Evolutionary conservation across 164 flowering plant species (phyloP), one percentile per base, ranked within the genome.

Genomic region (Brasenia schreberi): DNA sequence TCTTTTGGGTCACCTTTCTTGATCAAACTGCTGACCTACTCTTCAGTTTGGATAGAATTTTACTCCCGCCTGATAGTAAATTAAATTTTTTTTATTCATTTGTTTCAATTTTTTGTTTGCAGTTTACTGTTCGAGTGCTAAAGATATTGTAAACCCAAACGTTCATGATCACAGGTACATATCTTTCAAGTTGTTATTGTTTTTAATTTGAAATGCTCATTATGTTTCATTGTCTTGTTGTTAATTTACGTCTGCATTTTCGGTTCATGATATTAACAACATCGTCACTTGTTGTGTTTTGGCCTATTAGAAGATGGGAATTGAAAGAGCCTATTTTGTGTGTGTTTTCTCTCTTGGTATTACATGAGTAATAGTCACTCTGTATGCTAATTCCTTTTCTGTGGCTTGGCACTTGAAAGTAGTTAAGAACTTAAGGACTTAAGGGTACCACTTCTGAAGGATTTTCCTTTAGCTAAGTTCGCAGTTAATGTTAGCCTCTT

Each of bases 161-260:
- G 67, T 77, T 19, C 75, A 74, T 59, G 80, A 74, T 49, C 73
- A 70, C 5, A 77, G 80, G 80, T 77, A 45, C 5, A 7, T 49
- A 64, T 5, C 16, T 27, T 27, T 62, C 27, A 23, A 23, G 53
- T 42, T 18, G 53, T 42, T 18, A 10, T 18, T 67, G 43, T 53
- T 42, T 19, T 18, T 58, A 49, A 59, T 33, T 27, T 49, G 18
- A 6, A 5, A 6, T 4, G 59, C 19, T 18, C 12, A 7, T 49
- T 44, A 65, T 65, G 18, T 18, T 52, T 19, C 9, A 7, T 65
- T 9, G 11, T 18, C 14, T 19, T 9, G 23, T 6, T 7, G n/a
- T 49, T 45, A 18, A 12, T 44, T 10, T 3, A 9, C 6, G 18
- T 44, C 12, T 6, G 19, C 7, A 19, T 19, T 4, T 17, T n/a